A percentile compares a stretch with the other conserved stretches of the same genome.
Conservation (phyloP, 768 basidiomycete genomes). For the Mrakia gelida region DNA sequence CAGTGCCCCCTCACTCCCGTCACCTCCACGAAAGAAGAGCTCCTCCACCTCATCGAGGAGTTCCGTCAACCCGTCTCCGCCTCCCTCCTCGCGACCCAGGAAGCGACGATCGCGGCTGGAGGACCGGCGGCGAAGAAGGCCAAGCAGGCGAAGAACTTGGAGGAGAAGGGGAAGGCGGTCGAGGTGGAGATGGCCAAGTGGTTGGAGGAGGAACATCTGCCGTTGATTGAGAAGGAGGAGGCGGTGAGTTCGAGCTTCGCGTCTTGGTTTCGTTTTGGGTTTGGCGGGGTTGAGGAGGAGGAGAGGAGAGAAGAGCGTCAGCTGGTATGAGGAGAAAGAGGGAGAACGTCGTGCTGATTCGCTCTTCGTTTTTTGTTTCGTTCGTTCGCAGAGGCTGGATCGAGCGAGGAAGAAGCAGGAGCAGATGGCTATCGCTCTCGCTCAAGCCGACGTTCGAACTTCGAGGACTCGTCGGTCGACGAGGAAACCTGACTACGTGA, state of each 20-base stretch:
- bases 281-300: neutral
- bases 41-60: slow-evolving; percentile 59
- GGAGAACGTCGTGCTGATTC: neutral
- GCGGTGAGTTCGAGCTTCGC: slow-evolving; percentile 53
- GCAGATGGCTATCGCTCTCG: slow-evolving; percentile 57
- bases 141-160: slow-evolving; percentile 44
- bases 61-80: slow-evolving; percentile 54
- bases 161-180: slow-evolving; percentile 56
- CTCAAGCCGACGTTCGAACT: slow-evolving; percentile 74
- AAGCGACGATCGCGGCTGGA: neutral
- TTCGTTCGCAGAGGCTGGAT: slow-evolving; percentile 59
- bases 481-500: slow-evolving; percentile 4
- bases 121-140: slow-evolving; percentile 51
- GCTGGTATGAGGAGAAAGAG: neutral
- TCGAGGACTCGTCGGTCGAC: slow-evolving; percentile 47
- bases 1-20: slow-evolving; percentile 68
- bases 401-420: slow-evolving; percentile 66
- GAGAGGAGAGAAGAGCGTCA: neutral
- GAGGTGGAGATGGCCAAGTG: slow-evolving; percentile 58
- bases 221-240: slow-evolving; percentile 61
- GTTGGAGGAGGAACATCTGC: slow-evolving; percentile 62
- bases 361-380: neutral
- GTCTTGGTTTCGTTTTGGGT: neutral
- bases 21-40: slow-evolving; percentile 69
- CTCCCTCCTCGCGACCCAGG: slow-evolving; percentile 35